phyloP scores from a whole-genome alignment of 2,329 filamentous ascomycete species.

The Immersiporthe knoxdaviesiana region DNA sequence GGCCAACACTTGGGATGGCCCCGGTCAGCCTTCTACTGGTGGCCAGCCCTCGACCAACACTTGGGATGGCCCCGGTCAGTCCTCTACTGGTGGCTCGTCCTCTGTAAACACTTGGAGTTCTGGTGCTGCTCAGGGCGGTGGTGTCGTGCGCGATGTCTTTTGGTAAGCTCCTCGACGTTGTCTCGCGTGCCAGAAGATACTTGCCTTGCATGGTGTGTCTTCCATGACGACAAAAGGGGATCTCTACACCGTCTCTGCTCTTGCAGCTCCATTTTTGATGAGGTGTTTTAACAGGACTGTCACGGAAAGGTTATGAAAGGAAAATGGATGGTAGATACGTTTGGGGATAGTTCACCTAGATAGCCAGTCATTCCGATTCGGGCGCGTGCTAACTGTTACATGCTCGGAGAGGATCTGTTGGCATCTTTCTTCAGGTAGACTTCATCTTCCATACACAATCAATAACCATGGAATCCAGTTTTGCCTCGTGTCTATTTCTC shows the following conservation, averaged over 20 bases:
- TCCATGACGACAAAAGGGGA: neutral
- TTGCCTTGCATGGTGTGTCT: slow-evolving; percentile 6
- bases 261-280: neutral
- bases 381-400: slow-evolving; percentile 17
- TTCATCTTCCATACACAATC: slow-evolving; percentile 20
- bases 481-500: neutral
- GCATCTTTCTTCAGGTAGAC: slow-evolving; percentile 23
- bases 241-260: neutral
- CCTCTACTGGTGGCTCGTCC: neutral
- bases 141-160: neutral
- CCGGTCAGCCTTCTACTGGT: too few species aligned
- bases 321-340: slow-evolving; percentile 19
- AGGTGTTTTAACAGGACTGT: neutral
- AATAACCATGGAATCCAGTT: slow-evolving; percentile 13
- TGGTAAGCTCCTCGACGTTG: neutral
- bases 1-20: too few species aligned
- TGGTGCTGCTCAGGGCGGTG: neutral
- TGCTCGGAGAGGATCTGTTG: slow-evolving; percentile 14
- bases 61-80: too few species aligned
- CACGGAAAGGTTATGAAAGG: slow-evolving; percentile 19
- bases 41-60: too few species aligned
- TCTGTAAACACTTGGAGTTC: neutral
- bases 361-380: slow-evolving; percentile 19
- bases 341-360: slow-evolving; percentile 5
- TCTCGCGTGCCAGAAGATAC: slow-evolving; percentile 14